A percentile compares a stretch with the other conserved stretches of the same genome.
These are phyloP conservation scores for Blumeria hordei DNA, from an alignment of 2,329 filamentous ascomycete species.

Conservation along the genomic window DNA sequence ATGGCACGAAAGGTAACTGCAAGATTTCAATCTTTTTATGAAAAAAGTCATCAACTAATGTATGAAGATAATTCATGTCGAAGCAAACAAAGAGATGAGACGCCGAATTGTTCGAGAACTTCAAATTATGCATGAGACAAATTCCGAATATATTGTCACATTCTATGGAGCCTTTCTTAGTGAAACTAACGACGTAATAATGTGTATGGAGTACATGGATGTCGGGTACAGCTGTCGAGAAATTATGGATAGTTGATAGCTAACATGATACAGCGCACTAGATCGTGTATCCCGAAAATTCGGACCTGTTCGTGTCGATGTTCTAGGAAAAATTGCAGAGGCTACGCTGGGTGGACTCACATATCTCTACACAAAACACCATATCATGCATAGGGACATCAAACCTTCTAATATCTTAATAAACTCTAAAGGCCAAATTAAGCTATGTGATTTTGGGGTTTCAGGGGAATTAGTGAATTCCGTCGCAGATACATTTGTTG, in stretches of 20 bases:
- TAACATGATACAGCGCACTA: conserved; percentile 39
- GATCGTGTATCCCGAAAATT: conserved; percentile 89
- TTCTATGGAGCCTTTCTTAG: conserved; percentile 97
- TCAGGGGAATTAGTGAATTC: conserved; percentile 95
- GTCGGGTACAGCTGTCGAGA: conserved; percentile 41
- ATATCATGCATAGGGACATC: conserved; percentile 98
- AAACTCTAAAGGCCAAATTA: conserved; percentile 84
- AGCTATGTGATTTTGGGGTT: conserved; percentile 97
- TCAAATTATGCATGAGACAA: conserved; percentile 95
- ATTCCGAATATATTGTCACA: conserved; percentile 87
- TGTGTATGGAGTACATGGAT: conserved; percentile 99
- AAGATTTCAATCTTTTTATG: background rate
- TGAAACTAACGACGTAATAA: conserved; percentile 88
- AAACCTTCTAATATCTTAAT: conserved; percentile 95
- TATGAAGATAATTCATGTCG: conserved; percentile 75
- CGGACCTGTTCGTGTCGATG: conserved; percentile 83
- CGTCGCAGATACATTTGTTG: conserved; percentile 92
- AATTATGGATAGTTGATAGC: no score
- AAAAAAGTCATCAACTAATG: background rate
- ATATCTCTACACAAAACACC: conserved; percentile 84
- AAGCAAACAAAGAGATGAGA: conserved; percentile 89
- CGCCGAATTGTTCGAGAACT: conserved; percentile 93
- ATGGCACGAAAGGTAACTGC: conserved; percentile 82
- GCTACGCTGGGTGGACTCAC: conserved; percentile 80
- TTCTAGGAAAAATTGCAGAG: conserved; percentile 92